Evolutionary conservation across 352 stramenopile genomes (phyloP).

Genomic region (Pythium phragmiticola): DNA sequence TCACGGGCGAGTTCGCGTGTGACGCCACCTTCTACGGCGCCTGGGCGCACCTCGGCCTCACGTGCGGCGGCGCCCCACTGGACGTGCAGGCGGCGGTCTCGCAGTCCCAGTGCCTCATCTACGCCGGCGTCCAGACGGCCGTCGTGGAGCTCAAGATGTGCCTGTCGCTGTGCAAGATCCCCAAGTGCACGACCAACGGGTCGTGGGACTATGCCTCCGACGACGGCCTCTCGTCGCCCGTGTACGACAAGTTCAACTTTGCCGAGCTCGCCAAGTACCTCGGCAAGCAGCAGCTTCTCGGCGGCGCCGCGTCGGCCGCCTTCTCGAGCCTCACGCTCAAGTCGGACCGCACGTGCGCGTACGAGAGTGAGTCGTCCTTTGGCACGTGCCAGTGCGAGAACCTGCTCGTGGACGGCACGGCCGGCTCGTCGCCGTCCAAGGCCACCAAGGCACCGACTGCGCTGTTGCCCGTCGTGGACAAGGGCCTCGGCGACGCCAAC

Average conservation of each 20-base stretch:
- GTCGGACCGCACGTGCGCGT: constrained; percentile 51
- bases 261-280: constrained; percentile 51
- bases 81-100: constrained; percentile 52
- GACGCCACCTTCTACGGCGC: constrained; percentile 78
- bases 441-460: constrained; percentile 13
- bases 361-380: constrained; percentile 58
- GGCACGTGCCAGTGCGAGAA: constrained; percentile 60
- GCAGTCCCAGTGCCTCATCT: constrained; percentile 73
- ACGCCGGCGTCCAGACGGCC: constrained; percentile 51
- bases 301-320: constrained; percentile 35
- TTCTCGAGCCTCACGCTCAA: constrained; percentile 51
- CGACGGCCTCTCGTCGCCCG: constrained; percentile 61
- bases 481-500: constrained; percentile 59
- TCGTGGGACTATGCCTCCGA: constrained; percentile 73
- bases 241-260: constrained; percentile 76
- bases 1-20: constrained; percentile 61
- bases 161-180: constrained; percentile 81
- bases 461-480: constrained; percentile 35
- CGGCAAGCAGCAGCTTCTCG: constrained; percentile 34
- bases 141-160: constrained; percentile 66
- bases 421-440: constrained; percentile 16
- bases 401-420: constrained; percentile 21
- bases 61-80: constrained; percentile 43
- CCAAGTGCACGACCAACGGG: constrained; percentile 55
- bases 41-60: constrained; percentile 71